Evolutionary conservation across 192 early-diverging fungal genomes (phyloP), one percentile per base, ranked within the genome.

Genomic region (Spizellomyces sp.): DNA sequence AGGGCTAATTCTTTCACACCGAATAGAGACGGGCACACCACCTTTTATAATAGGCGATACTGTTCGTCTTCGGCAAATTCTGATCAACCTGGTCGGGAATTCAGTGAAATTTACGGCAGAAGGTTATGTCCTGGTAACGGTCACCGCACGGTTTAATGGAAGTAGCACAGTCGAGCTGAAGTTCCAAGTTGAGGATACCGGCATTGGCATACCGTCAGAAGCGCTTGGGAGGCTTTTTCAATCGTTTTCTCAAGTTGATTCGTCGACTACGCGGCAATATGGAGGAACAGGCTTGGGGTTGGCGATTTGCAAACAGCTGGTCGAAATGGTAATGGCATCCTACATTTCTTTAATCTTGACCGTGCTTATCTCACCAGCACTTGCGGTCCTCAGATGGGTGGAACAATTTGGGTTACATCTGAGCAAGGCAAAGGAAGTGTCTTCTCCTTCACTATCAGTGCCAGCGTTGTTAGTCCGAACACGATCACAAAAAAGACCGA

Each of bases 231-330:
- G 88, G 14, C 84, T 96, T n/a, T 96, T 96, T 73, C 90, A 92
- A 48, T 88, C 85, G n/a, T 96, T 94, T 78, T 80, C 87, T 48
- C 94, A 96, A 74, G 93, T 92, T 3, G 94, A 95, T 46, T 58
- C 70, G 9, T 60, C 55, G 50, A 79, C 67, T 36, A 79, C 77
- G 10, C 27, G 77, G 72, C 87, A 90, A 79, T 96, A 92, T 68
- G 92, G 92, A 50, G 93, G 93, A 42, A 94, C 93, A 9, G 93
- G 95, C 0, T 76, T 96, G 17, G 93, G 93, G 0, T 81, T 96
- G 42, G 91, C 89, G 44, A 96, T 96, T 55, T 92, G 88, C 9
- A 89, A 88, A 77, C 87, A 89, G 42, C 79, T 96, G 87, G 59
- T 61, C 10, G 1, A 15, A 22, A 61, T 61, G 59, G 27, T 61